Conservation (phyloP, 176 grass and related monocot species). For the Dendrocalamus sinicus region DNA sequence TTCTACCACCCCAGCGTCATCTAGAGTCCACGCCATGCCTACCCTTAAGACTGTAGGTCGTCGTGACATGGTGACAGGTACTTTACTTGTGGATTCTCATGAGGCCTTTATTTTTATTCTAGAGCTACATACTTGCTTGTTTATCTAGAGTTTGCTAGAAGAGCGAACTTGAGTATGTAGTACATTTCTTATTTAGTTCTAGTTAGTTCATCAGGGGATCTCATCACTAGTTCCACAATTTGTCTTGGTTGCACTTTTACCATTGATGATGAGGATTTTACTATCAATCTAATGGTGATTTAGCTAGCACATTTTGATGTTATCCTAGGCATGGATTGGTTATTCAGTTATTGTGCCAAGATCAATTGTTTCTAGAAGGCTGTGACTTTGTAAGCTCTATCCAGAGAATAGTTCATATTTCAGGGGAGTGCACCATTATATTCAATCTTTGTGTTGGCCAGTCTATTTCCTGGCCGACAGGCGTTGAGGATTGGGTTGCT, state of each 20-base stretch:
- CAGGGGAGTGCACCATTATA: fast-evolving
- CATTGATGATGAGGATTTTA: not conserved
- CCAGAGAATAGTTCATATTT: not conserved
- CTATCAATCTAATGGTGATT: not conserved
- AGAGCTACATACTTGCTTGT: too few species aligned
- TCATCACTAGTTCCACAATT: not conserved
- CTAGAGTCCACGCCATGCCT: too few species aligned
- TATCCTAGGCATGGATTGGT: not conserved
- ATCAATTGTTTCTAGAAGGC: not conserved
- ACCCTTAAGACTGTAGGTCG: too few species aligned
- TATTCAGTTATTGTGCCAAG: not conserved
- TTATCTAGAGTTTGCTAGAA: too few species aligned
- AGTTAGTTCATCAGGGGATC: fast-evolving
- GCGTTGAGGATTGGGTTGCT: too few species aligned
- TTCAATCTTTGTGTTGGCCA: not conserved
- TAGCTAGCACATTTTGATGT: not conserved
- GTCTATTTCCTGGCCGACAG: not conserved
- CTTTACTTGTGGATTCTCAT: too few species aligned
- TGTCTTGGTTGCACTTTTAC: not conserved
- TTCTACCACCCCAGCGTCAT: fast-evolving
- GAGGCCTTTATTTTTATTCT: too few species aligned
- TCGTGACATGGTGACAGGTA: too few species aligned
- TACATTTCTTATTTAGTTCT: too few species aligned
- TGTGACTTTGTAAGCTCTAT: not conserved
- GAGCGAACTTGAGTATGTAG: too few species aligned